These are phyloP conservation scores for Calycina herbarum DNA, from an alignment of 2,329 filamentous ascomycete species.

Conservation along the genomic window DNA sequence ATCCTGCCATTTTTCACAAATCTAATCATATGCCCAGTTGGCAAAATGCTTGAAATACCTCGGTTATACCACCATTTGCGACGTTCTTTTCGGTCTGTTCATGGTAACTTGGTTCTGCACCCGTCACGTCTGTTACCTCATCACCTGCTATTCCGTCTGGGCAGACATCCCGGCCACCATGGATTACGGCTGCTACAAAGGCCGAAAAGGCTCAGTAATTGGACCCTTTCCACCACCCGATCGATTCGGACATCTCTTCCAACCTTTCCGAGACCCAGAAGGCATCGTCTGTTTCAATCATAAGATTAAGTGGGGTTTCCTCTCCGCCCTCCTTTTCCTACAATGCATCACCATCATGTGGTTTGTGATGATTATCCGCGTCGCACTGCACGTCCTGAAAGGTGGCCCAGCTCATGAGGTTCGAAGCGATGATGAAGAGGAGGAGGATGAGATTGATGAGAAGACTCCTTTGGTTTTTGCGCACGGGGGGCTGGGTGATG, in stretches of 20 bases:
- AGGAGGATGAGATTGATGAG: constrained; percentile 52
- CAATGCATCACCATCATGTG: constrained; percentile 81
- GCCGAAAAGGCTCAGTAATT: constrained; percentile 53
- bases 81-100: constrained; percentile 81
- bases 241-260: constrained; percentile 63
- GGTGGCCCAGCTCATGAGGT: constrained; percentile 80
- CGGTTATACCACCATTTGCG: constrained; percentile 73
- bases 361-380: constrained; percentile 85
- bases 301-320: constrained; percentile 73
- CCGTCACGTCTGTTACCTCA: constrained; percentile 78
- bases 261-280: constrained; percentile 70
- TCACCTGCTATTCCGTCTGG: constrained; percentile 81
- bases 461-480: constrained; percentile 19
- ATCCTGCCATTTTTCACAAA: neutral
- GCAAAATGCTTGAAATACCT: constrained; percentile 95
- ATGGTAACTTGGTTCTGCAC: constrained; percentile 81
- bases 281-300: constrained; percentile 80
- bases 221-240: constrained; percentile 54
- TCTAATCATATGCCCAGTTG: constrained; percentile 49
- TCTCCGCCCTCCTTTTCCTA: constrained; percentile 73
- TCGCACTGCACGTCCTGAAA: constrained; percentile 76
- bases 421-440: constrained; percentile 82
- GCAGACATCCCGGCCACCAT: constrained; percentile 63
- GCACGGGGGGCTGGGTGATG: constrained; percentile 16
- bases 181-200: constrained; percentile 69